phyloP scores from a whole-genome alignment of 208 protist species.

The Wallacemonas rigidus region DNA sequence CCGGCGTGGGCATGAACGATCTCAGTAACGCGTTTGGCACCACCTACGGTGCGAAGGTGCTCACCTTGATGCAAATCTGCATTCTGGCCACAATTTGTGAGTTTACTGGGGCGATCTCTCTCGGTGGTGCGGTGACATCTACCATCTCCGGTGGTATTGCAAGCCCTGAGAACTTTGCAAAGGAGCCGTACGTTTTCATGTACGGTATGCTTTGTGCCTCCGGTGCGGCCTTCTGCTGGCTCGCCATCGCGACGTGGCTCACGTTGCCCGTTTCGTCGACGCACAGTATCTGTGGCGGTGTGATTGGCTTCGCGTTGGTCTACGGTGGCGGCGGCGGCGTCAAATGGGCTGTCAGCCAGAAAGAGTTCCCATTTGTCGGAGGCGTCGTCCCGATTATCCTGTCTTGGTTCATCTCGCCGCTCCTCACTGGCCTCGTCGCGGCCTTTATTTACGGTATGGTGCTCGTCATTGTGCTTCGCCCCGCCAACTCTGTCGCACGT shows the following conservation, averaged over 20 bases:
- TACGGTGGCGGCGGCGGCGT: slow-evolving; percentile 63
- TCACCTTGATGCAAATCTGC: slow-evolving; percentile 79
- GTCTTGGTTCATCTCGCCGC: slow-evolving; percentile 84
- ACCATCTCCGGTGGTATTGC: slow-evolving; percentile 82
- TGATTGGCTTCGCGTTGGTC: slow-evolving; percentile 83
- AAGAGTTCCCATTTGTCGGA: slow-evolving; percentile 70
- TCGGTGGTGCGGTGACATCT: slow-evolving; percentile 73
- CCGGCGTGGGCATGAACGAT: slow-evolving; percentile 91
- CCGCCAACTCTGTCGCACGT: slow-evolving; percentile 48
- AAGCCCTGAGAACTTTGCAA: slow-evolving; percentile 45
- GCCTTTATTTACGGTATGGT: slow-evolving; percentile 59
- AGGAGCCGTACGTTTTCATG: slow-evolving; percentile 81
- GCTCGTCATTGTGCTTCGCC: slow-evolving; percentile 54
- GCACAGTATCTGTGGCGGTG: slow-evolving; percentile 79
- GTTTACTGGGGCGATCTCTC: slow-evolving; percentile 70
- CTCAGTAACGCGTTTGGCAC: slow-evolving; percentile 92
- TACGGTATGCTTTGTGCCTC: slow-evolving; percentile 81
- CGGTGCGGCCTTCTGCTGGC: slow-evolving; percentile 70
- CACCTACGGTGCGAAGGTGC: slow-evolving; percentile 78
- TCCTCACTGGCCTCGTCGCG: slow-evolving; percentile 60
- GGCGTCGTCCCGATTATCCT: slow-evolving; percentile 74
- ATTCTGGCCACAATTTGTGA: slow-evolving; percentile 84
- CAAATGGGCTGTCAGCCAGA: slow-evolving; percentile 54
- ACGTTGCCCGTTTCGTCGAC: slow-evolving; percentile 76
- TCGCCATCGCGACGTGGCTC: slow-evolving; percentile 60